Conservation (phyloP, 2,329 filamentous ascomycete species). For the Venturia aucupariae region DNA sequence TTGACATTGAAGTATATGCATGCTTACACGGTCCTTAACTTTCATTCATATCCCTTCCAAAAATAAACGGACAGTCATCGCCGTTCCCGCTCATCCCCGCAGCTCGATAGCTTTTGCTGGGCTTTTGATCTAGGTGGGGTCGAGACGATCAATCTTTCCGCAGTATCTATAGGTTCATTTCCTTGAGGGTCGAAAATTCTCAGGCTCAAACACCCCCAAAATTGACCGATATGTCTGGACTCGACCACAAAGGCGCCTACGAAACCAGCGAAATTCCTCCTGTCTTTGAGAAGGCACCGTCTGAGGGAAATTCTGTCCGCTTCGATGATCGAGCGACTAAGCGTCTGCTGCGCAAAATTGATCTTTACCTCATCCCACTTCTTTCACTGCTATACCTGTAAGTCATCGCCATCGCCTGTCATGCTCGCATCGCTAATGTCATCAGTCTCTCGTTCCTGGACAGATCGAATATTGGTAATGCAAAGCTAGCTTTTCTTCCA, state of each 20-base stretch:
- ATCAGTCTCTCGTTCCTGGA: conserved; percentile 26
- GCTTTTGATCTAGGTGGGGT: neutral
- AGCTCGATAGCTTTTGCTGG: neutral
- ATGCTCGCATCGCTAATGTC: neutral
- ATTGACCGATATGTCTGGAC: neutral
- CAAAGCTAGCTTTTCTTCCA: conserved; percentile 30
- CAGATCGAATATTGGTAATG: conserved; percentile 41
- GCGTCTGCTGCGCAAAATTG: conserved; percentile 44
- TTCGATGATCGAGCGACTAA: conserved; percentile 37
- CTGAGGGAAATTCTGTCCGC: neutral
- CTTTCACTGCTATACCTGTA: conserved; percentile 50
- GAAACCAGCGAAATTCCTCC: neutral
- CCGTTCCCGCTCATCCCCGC: neutral
- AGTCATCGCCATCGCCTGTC: conserved; percentile 19
- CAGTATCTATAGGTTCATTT: neutral
- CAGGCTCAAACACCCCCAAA: neutral
- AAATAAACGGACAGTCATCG: neutral
- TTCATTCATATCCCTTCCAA: neutral
- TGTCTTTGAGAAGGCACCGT: neutral
- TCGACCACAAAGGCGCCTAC: neutral
- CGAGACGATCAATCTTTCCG: neutral
- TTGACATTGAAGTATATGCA: neutral
- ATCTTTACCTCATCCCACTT: conserved; percentile 50
- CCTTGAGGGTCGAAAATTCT: neutral
- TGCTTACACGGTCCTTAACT: neutral